Percentiles rank a stretch among this genome's conserved stretches.
These are phyloP conservation scores for Claviceps sp. DNA, from an alignment of 2,329 filamentous ascomycete species.

Conservation along the genomic window DNA sequence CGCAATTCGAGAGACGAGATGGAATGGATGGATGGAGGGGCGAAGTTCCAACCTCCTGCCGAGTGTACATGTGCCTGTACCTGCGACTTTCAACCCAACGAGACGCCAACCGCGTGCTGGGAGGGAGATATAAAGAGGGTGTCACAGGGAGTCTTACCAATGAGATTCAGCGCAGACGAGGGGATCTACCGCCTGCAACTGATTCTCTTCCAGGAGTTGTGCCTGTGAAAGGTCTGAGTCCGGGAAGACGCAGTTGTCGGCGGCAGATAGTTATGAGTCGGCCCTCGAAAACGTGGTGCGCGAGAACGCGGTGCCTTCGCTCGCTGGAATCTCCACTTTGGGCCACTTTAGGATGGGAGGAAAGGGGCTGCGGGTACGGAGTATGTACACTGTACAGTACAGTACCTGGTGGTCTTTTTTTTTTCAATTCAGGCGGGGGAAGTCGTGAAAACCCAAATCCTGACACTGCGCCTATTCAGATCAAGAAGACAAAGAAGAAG, in stretches of 20 bases:
- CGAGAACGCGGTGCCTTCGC: conserved; percentile 21
- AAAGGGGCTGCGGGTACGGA: conserved; percentile 8
- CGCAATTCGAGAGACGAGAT: neutral
- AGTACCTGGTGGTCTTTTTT: conserved; percentile 1
- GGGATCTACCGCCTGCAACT: conserved; percentile 42
- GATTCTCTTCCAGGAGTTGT: conserved; percentile 30
- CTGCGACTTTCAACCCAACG: neutral
- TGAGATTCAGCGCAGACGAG: conserved; percentile 52
- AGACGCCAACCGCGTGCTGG: neutral
- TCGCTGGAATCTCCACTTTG: conserved; percentile 10
- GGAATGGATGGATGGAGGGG: neutral
- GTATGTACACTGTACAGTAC: no score
- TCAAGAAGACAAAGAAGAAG: conserved; percentile 10
- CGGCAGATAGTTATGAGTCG: conserved; percentile 6
- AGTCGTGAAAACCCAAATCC: conserved; percentile 1
- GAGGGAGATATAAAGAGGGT: neutral
- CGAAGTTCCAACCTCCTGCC: neutral
- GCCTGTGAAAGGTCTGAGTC: conserved; percentile 11
- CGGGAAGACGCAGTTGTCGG: conserved; percentile 9
- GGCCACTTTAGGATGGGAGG: neutral
- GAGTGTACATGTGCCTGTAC: neutral
- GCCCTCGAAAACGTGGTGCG: conserved; percentile 8
- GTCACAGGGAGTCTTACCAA: conserved; percentile 26
- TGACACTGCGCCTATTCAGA: conserved; percentile 7
- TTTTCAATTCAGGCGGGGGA: neutral